Conservation (phyloP, 345 rosid species). For the Alliaria petiolata region DNA sequence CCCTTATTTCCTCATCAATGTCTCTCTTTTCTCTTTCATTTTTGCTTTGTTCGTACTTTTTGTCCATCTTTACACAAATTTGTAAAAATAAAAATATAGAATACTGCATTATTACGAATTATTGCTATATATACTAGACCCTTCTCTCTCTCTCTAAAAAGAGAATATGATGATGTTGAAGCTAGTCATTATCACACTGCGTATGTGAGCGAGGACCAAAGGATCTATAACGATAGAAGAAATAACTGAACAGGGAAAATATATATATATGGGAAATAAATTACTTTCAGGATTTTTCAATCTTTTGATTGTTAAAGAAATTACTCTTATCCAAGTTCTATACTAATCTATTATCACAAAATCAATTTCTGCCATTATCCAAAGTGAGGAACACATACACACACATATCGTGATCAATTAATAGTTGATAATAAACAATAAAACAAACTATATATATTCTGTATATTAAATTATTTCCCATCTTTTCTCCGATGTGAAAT, state of each 20-base stretch:
- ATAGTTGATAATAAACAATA: no score
- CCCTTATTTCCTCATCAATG: conserved; percentile 11
- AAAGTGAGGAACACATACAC: no score
- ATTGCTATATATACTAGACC: neutral
- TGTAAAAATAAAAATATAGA: neutral
- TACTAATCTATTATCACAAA: neutral
- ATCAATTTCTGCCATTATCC: neutral
- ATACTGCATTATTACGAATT: conserved; percentile 6
- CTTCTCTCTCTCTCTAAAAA: neutral
- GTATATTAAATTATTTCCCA: no score
- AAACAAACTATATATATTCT: no score
- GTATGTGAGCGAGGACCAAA: conserved; percentile 15
- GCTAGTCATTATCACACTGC: conserved; percentile 10
- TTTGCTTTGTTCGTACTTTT: conserved; percentile 19
- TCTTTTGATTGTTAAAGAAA: neutral
- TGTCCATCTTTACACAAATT: conserved; percentile 5
- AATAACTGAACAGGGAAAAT: neutral
- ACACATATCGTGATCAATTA: no score
- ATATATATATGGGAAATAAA: neutral
- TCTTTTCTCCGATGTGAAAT: neutral
- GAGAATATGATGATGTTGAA: conserved; percentile 24
- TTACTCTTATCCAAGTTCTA: neutral
- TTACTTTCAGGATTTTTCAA: neutral
- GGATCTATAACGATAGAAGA: neutral
- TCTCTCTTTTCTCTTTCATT: conserved; percentile 23